Evolutionary conservation across 208 protist genomes (phyloP), one percentile per base, ranked within the genome.

Genomic region (Acanthamoeba royreba): DNA sequence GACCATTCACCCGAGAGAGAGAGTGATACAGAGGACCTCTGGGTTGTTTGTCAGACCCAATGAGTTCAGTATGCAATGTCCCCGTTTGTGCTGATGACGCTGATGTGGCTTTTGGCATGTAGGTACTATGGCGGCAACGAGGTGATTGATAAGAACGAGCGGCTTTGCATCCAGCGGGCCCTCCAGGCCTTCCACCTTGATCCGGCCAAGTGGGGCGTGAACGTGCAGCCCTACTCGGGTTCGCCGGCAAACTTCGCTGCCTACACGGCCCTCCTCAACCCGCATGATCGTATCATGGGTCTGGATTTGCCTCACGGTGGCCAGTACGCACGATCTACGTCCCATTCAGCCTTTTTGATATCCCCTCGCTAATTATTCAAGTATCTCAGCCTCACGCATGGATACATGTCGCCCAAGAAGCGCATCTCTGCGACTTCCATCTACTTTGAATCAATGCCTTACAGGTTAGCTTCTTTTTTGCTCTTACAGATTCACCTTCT

Each of bases 101-200:
- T 55, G 49, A 55, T 19, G 11, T 49, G 25, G 9, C 58, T 28
- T 46, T 9, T 66, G 49, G 42, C 8, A 2, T 0, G 11, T 31
- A 92, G 96, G 25, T 97, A 97, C 87, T 97, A 98, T 91, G 97
- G 98, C 25, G 98, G 98, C n/a, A 97, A 97, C 61, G 63, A 97
- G 31, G 63, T 93, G 45, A 96, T 97, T 35, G 96, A 97, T 69
- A 49, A 95, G 52, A 93, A 49, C 53, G 96, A 97, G 93, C 49
- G 49, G 4, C 94, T 99, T 19, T 98, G 97, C 90, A 98, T 98
- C 63, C 61, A 97, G 63, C 98, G 99, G 52, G 98, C 98, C 11
- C 96, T 99, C 2, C 79, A 97, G n/a, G 98, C 98, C 69, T 99
- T 99, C 95, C 47, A 95, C 42, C 95, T 99, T 0, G 95, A 99